phyloP scores from a whole-genome alignment of 768 basidiomycete genomes.

The Tricholoma terreum region DNA sequence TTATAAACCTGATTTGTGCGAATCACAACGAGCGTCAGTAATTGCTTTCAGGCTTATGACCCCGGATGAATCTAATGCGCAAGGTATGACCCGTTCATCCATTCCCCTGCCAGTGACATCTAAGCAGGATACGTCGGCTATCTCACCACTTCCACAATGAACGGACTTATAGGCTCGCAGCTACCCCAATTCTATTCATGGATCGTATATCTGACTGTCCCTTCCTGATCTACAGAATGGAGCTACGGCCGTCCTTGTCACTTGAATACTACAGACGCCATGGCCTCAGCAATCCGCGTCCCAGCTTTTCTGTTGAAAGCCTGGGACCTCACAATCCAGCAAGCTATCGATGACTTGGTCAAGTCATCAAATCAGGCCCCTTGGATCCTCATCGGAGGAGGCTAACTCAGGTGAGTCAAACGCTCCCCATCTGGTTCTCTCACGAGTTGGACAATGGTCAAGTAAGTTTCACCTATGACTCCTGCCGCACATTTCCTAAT shows the following conservation, averaged over 20 bases:
- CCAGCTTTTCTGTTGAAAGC: slow-evolving; percentile 56
- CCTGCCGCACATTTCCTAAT: not conserved
- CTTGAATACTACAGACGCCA: slow-evolving; percentile 77
- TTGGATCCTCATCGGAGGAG: slow-evolving; percentile 51
- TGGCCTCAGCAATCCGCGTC: slow-evolving; percentile 66
- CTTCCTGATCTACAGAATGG: slow-evolving; percentile 51
- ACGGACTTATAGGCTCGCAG: slow-evolving; percentile 55
- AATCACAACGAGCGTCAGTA: not conserved
- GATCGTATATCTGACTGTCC: not conserved
- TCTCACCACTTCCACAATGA: slow-evolving; percentile 61
- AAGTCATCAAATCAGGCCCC: slow-evolving; percentile 53
- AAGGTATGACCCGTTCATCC: slow-evolving; percentile 28
- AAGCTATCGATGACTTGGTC: slow-evolving; percentile 69
- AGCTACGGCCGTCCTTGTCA: slow-evolving; percentile 55
- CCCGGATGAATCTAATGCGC: slow-evolving; percentile 63
- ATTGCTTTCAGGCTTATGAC: slow-evolving; percentile 51
- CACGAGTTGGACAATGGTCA: slow-evolving; percentile 67
- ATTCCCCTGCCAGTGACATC: not conserved
- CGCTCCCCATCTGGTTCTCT: slow-evolving; percentile 17
- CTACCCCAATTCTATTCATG: not conserved
- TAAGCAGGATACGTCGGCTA: slow-evolving; percentile 44
- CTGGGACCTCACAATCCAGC: slow-evolving; percentile 59
- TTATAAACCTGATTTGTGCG: slow-evolving; percentile 46
- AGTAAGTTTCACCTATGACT: slow-evolving; percentile 36
- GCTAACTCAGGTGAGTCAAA: slow-evolving; percentile 41